These are phyloP conservation scores for Polytrichum formosum DNA, from an alignment of 225 moss, liverwort and hornwort species.

Conservation along the genomic window DNA sequence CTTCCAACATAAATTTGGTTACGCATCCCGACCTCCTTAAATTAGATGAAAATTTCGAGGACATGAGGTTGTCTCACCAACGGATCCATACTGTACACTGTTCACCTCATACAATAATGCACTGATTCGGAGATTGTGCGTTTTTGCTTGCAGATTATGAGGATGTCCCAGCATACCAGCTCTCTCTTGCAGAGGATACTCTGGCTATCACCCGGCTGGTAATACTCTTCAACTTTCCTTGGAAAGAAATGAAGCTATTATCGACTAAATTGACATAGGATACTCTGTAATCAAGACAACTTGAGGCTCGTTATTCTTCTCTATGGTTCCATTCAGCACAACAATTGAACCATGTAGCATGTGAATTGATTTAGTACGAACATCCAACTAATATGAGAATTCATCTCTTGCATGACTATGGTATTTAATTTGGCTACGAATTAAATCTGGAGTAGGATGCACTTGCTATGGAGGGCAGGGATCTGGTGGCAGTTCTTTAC, in stretches of 20 bases:
- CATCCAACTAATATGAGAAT: not conserved
- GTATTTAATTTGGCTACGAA: not conserved
- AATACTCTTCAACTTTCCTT: constrained; percentile 2
- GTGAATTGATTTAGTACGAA: not conserved
- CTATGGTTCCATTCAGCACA: not conserved
- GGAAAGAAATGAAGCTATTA: too few relatives aligned
- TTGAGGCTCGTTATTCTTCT: not conserved
- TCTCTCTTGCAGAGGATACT: constrained; percentile 52
- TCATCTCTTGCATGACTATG: not conserved
- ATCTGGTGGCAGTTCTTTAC: constrained; percentile 57
- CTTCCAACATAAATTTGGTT: too few relatives aligned
- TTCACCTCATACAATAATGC: not conserved
- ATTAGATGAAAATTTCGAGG: too few relatives aligned
- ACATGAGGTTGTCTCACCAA: too few relatives aligned
- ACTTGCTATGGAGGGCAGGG: constrained; percentile 46
- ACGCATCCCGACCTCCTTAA: too few relatives aligned
- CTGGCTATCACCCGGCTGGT: constrained; percentile 61
- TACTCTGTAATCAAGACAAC: not conserved
- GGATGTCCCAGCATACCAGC: constrained; percentile 66
- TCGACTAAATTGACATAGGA: too few relatives aligned
- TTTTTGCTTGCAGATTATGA: constrained; percentile 44
- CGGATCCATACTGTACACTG: too few relatives aligned
- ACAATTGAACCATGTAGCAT: not conserved
- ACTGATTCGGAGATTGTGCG: not conserved
- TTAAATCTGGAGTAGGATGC: constrained; percentile 26